Percentiles rank a stretch among this genome's conserved stretches.
Conservation (phyloP, 257 asterid species). For the Pogostemon cablin region DNA sequence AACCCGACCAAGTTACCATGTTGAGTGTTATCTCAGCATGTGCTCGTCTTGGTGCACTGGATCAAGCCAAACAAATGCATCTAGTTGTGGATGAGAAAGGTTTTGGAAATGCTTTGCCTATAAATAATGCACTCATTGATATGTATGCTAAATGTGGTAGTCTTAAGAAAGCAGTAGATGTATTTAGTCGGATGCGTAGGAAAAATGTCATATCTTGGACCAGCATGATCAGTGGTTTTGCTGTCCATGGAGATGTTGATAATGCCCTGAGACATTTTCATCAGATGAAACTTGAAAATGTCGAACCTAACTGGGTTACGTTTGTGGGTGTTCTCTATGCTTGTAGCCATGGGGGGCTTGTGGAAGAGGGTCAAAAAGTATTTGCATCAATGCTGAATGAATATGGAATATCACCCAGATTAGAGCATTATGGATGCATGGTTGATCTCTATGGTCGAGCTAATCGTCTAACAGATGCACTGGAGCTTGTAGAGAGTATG, state of each 20-base stretch:
- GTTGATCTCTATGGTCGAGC: constrained; percentile 78
- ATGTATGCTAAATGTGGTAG: constrained; percentile 84
- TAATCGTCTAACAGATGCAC: constrained; percentile 55
- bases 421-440: constrained; percentile 86
- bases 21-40: constrained; percentile 75
- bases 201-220: constrained; percentile 83
- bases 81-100: constrained; percentile 46
- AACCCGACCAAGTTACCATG: constrained; percentile 78
- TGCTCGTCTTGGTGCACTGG: constrained; percentile 69
- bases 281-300: constrained; percentile 59
- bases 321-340: constrained; percentile 73
- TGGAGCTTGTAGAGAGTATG: constrained; percentile 67
- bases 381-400: constrained; percentile 65
- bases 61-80: constrained; percentile 56
- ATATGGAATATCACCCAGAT: constrained; percentile 56
- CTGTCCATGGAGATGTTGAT: constrained; percentile 65
- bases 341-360: constrained; percentile 78
- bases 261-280: constrained; percentile 52
- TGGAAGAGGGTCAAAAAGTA: constrained; percentile 55
- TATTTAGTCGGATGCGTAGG: constrained; percentile 45
- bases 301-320: constrained; percentile 71
- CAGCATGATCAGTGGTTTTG: constrained; percentile 62
- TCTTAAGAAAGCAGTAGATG: constrained; percentile 58
- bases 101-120: constrained; percentile 60
- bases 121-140: constrained; percentile 70